Evolutionary conservation across 805 yeast genomes (phyloP), one percentile per base, ranked within the genome.

Genomic region (Candida insectalens): DNA sequence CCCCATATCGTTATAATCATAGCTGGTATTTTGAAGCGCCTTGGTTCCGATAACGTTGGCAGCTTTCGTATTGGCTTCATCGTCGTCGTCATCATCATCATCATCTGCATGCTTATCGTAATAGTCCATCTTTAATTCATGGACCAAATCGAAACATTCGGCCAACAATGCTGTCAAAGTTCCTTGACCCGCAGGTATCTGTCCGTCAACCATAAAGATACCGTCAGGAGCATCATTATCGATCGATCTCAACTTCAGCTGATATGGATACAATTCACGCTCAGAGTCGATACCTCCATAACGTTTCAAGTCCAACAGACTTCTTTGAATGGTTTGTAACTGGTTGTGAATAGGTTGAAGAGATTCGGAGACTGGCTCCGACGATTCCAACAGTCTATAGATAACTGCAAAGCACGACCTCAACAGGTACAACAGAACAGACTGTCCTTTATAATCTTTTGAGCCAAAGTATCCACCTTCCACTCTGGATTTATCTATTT

Each of bases 141-240:
- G 92, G 30, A 83, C 68, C 38, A 89, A 80, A 55, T 92, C 98
- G 54, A 85, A 92, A 56, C 97, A 89, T 53, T 88, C 96, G 3
- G 95, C 92, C 33, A 89, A 63, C 37, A 89, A 60, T 1, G 95
- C 95, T 55, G 77, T 87, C 42, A 92, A 65, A n/a, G 94, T 76
- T 5, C 96, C 98, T 59, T 92, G 99, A 9, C 99, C 99, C 54
- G 92, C 97, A 2, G 99, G 99, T 28, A 92, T 81, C 42, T 84
- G 83, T 33, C 77, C 83, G 40, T 83, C 84, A 30, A 85, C 81
- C 50, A 82, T 75, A 49, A 92, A 92, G 62, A 84, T 89, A 6
- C 99, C 99, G 53, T 92, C 97, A 10, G 62, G 68, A 50, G 96
- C 74, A 50, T 81, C 53, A 49, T 87, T 83, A 55, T 92, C 98